Evolutionary conservation across 2,329 filamentous ascomycete genomes (phyloP).

Genomic region (Venturia oleaginea): DNA sequence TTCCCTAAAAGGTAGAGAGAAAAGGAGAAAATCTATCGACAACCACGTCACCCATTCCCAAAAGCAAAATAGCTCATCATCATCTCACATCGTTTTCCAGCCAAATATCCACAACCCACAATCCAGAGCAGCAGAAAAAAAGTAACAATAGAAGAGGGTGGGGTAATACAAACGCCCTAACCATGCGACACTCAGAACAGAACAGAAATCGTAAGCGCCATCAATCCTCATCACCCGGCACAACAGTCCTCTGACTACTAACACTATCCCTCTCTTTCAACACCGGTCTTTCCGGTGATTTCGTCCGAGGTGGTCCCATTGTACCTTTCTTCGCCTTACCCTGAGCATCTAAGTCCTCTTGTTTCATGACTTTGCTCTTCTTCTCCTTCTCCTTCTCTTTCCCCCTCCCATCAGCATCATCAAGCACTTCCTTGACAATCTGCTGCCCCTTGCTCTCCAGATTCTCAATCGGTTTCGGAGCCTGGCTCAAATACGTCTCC

Average conservation of each 20-base stretch:
- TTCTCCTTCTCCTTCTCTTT: background rate
- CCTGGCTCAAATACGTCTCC: conserved; percentile 53
- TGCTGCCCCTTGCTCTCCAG: conserved; percentile 37
- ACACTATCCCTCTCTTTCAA: background rate
- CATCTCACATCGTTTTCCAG: background rate
- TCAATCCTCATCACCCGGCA: background rate
- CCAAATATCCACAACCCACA: background rate
- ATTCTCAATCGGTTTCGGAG: conserved; percentile 34
- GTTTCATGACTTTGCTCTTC: too few relatives aligned
- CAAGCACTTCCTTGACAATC: conserved; percentile 30
- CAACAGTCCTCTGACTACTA: conserved; percentile 1
- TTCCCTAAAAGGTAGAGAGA: background rate
- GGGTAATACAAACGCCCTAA: background rate
- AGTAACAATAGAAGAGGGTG: background rate
- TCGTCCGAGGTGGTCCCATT: background rate
- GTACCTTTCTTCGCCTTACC: background rate
- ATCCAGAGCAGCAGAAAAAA: too few relatives aligned
- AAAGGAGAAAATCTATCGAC: background rate
- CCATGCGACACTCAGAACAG: background rate
- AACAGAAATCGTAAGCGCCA: background rate
- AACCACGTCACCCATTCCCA: background rate
- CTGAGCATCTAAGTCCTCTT: background rate
- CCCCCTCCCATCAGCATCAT: conserved; percentile 9
- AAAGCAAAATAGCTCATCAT: background rate
- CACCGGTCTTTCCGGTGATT: background rate